These are phyloP conservation scores for Acacia acuminata DNA, from an alignment of 306 rosid species.

Conservation along the genomic window DNA sequence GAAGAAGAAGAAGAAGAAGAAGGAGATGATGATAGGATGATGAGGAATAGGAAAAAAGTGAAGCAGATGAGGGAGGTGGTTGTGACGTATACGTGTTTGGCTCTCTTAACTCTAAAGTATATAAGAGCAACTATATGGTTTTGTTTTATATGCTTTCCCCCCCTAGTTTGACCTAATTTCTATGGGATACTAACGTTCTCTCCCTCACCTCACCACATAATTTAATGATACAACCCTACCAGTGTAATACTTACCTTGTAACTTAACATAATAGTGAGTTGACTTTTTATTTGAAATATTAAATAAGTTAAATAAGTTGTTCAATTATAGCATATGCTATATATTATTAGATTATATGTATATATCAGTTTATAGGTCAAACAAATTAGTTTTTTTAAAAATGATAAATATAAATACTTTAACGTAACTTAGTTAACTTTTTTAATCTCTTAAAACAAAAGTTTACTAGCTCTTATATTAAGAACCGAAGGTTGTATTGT, in stretches of 20 bases:
- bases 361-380: too few species aligned
- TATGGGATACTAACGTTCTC: not conserved
- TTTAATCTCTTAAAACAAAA: too few species aligned
- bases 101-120: constrained; percentile 55
- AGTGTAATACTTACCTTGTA: not conserved
- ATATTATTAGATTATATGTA: too few species aligned
- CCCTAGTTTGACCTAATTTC: constrained; percentile 57
- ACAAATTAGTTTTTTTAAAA: too few species aligned
- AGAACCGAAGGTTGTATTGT: too few species aligned
- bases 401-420: too few species aligned
- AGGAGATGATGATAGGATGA: constrained; percentile 6
- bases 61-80: constrained; percentile 63
- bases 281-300: too few species aligned
- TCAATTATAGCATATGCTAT: too few species aligned
- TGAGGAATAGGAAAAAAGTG: constrained; percentile 46
- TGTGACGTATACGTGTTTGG: constrained; percentile 55
- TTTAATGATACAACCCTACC: not conserved
- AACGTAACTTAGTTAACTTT: too few species aligned
- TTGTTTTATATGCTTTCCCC: constrained; percentile 49
- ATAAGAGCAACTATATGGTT: constrained; percentile 28
- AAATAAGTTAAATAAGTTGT: too few species aligned
- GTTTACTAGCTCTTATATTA: too few species aligned
- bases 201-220: not conserved
- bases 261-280: too few species aligned
- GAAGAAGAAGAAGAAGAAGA: constrained; percentile 19